phyloP scores from a whole-genome alignment of 2,329 filamentous ascomycete genomes.

The Claviceps purpurea region DNA sequence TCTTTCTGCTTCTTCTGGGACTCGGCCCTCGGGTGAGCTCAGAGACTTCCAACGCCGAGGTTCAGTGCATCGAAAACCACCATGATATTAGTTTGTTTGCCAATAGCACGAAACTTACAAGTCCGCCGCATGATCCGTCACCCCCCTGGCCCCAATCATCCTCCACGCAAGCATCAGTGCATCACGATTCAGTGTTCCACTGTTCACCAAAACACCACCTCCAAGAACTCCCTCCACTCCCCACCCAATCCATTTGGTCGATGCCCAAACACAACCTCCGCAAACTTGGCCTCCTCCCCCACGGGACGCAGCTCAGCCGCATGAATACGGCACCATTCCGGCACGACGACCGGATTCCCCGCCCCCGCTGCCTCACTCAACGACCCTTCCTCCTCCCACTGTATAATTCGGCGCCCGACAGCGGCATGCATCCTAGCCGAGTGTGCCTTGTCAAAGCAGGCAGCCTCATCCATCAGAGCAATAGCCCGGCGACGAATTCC shows the following conservation, averaged over 20 bases:
- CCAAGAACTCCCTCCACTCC: constrained; percentile 2
- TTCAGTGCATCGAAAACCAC: no score
- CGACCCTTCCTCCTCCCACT: constrained; percentile 9
- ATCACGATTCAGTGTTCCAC: no score
- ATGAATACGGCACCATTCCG: constrained; percentile 6
- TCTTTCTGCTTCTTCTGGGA: no score
- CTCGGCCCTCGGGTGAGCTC: no score
- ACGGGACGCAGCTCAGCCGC: constrained; percentile 1
- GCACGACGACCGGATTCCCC: not conserved
- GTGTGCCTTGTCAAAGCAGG: constrained; percentile 2
- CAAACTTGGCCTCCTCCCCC: not conserved
- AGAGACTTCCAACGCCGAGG: no score
- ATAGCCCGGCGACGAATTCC: constrained; percentile 7
- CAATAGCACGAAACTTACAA: no score
- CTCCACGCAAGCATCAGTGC: no score
- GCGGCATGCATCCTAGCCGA: not conserved
- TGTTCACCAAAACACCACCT: constrained; percentile 1
- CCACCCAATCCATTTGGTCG: constrained; percentile 3
- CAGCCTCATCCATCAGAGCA: constrained; percentile 1
- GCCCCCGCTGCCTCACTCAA: not conserved
- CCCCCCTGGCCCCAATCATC: no score
- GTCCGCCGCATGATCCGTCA: no score
- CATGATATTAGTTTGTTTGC: no score
- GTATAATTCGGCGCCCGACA: not conserved
- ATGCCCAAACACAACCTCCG: not conserved